Percentiles rank a stretch among this genome's conserved stretches.
Evolutionary conservation across 2,329 filamentous ascomycete genomes (phyloP).

Genomic region (Microcyclosporella mali): DNA sequence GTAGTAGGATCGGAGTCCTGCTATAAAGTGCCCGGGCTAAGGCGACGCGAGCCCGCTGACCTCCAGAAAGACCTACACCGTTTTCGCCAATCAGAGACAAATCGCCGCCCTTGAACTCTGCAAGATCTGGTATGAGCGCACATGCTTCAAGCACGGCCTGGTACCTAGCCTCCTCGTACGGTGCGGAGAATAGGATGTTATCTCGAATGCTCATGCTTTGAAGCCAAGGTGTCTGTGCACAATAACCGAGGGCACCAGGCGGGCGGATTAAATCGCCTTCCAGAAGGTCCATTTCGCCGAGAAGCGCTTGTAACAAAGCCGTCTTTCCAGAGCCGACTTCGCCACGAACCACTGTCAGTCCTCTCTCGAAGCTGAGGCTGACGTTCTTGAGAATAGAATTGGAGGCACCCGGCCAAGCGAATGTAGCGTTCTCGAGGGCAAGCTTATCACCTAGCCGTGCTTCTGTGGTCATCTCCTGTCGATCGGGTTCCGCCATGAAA

Average conservation of each 20-base stretch:
- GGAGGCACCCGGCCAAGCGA: conserved; percentile 69
- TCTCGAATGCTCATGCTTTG: conserved; percentile 65
- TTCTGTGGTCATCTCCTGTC: conserved; percentile 39
- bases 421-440: conserved; percentile 59
- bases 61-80: conserved; percentile 43
- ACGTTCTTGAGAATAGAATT: conserved; percentile 51
- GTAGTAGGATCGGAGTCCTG: conserved; percentile 40
- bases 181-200: conserved; percentile 59
- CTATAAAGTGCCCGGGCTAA: conserved; percentile 45
- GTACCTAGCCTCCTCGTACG: conserved; percentile 64
- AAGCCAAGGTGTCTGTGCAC: conserved; percentile 61
- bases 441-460: conserved; percentile 32
- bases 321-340: conserved; percentile 61
- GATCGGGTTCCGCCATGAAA: conserved; percentile 82
- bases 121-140: conserved; percentile 55
- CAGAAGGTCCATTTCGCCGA: conserved; percentile 54
- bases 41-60: conserved; percentile 43
- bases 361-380: conserved; percentile 48
- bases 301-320: conserved; percentile 52
- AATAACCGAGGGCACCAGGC: conserved; percentile 56
- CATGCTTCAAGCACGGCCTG: conserved; percentile 62
- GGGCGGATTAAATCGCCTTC: conserved; percentile 48
- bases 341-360: conserved; percentile 57
- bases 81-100: conserved; percentile 46
- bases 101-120: conserved; percentile 58